Evolutionary conservation across 225 moss, liverwort and hornwort genomes (phyloP), one percentile per base, ranked within the genome.

Genomic region (Rhytidiadelphus loreus): DNA sequence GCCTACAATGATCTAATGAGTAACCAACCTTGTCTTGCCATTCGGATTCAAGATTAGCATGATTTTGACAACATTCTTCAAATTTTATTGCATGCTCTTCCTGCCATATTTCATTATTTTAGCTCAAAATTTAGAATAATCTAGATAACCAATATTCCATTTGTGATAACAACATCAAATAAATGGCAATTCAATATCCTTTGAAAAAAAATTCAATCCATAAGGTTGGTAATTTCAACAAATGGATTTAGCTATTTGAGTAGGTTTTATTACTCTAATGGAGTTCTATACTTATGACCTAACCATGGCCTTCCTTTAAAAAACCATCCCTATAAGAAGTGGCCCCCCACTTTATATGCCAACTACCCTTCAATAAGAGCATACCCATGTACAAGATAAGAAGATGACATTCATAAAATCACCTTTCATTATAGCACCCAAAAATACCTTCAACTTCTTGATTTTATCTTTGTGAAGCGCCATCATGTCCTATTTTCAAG

Each of bases 61-160:
- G 93, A 46, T 90, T 93, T 68, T 89, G 90, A 82, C 93, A 93
- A 85, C 91, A 91, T 87, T 93, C 93, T 78, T 93, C 89, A 79
- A 91, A 39, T 77, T 90, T 91, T 64, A 11, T 13, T 41, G 44
- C 28, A 35, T 90, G 88, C 7, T 90, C 91, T 44, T 77, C 74
- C 90, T 93, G 62, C 39, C 56, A 83, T 29, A 65, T 57, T 61
- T 71, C 17, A 2, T 30, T 70, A 21, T 71, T 69, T 86, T 33
- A 71, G 23, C 11, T 86, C 32, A 56, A 70, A 2, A 15, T 19
- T 76, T 81, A 22, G 11, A 46, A 83, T 12, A 63, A n/a, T 62
- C 16, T 48, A 61, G 0, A 2, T 35, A 25, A 80, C 16, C 0
- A 13, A 33, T 26, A 30, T 53, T 61, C 8, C 30, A 78, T 55